Conservation (phyloP, 2,329 filamentous ascomycete species). For the Didymella exigua region DNA sequence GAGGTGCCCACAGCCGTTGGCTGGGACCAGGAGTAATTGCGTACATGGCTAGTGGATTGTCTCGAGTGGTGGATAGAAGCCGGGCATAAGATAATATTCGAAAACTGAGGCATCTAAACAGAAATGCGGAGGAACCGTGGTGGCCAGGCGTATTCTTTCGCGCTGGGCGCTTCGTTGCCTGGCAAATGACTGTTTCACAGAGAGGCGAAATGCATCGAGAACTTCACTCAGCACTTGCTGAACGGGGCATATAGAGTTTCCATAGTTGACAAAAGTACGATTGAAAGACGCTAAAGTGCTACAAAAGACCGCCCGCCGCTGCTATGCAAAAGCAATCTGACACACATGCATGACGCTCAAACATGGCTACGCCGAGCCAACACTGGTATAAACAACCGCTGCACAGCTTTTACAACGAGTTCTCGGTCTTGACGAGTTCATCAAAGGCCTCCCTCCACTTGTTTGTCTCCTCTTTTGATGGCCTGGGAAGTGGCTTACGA, state of each 20-base stretch:
- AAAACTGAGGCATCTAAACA: background rate
- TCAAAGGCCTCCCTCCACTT: slow-evolving; percentile 53
- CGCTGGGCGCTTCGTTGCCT: too few relatives aligned
- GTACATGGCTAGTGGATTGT: background rate
- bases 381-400: background rate
- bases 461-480: slow-evolving; percentile 50
- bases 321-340: slow-evolving; percentile 13
- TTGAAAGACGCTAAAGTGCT: slow-evolving; percentile 11
- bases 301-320: slow-evolving; percentile 16
- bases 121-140: too few relatives aligned
- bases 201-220: too few relatives aligned
- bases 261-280: background rate
- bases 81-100: background rate
- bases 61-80: background rate
- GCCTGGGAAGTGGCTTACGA: slow-evolving; percentile 61
- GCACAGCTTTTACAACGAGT: slow-evolving; percentile 35
- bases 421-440: slow-evolving; percentile 53
- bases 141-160: too few relatives aligned
- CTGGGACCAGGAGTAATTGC: background rate
- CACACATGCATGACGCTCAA: slow-evolving; percentile 12
- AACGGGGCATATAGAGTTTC: background rate
- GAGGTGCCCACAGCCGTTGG: too few relatives aligned
- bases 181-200: too few relatives aligned
- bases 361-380: slow-evolving; percentile 1
- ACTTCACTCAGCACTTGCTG: too few relatives aligned